These are phyloP conservation scores for Podila epicladia DNA, from an alignment of 192 early-diverging fungal species.

Conservation along the genomic window DNA sequence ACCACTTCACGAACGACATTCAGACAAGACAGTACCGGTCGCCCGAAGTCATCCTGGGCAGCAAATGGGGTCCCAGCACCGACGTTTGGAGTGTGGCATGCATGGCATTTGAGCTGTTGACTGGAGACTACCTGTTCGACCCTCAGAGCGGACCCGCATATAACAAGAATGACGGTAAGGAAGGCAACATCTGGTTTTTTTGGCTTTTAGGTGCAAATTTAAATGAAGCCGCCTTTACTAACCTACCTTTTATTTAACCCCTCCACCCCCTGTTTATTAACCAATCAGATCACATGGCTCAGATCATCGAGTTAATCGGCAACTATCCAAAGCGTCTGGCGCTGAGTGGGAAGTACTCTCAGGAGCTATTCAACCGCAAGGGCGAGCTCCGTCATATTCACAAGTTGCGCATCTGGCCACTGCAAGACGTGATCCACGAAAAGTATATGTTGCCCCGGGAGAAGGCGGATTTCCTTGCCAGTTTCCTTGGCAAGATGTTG, in stretches of 20 bases:
- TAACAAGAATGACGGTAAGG: conserved; percentile 89
- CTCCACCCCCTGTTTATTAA: background rate
- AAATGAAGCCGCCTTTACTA: background rate
- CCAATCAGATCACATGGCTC: conserved; percentile 90
- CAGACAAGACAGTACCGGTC: conserved; percentile 98
- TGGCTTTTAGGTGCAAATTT: background rate
- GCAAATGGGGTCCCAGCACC: conserved; percentile 85
- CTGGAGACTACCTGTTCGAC: conserved; percentile 96
- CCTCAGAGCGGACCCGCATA: conserved; percentile 87
- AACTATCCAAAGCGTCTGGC: conserved; percentile 82
- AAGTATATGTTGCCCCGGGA: conserved; percentile 82
- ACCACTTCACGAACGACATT: conserved; percentile 97
- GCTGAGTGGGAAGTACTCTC: conserved; percentile 83
- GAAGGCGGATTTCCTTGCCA: conserved; percentile 79
- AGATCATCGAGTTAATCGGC: conserved; percentile 96
- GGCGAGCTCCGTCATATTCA: conserved; percentile 92
- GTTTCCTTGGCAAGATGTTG: conserved; percentile 89
- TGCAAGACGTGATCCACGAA: conserved; percentile 87
- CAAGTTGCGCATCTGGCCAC: conserved; percentile 83
- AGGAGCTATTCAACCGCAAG: conserved; percentile 88
- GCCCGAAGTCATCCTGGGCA: conserved; percentile 96
- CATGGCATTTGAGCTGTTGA: conserved; percentile 95
- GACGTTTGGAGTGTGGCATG: conserved; percentile 97
- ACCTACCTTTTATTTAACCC: background rate
- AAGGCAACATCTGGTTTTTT: background rate